phyloP scores from a whole-genome alignment of 2,329 filamentous ascomycete species.

The Arachnomyces sp. region DNA sequence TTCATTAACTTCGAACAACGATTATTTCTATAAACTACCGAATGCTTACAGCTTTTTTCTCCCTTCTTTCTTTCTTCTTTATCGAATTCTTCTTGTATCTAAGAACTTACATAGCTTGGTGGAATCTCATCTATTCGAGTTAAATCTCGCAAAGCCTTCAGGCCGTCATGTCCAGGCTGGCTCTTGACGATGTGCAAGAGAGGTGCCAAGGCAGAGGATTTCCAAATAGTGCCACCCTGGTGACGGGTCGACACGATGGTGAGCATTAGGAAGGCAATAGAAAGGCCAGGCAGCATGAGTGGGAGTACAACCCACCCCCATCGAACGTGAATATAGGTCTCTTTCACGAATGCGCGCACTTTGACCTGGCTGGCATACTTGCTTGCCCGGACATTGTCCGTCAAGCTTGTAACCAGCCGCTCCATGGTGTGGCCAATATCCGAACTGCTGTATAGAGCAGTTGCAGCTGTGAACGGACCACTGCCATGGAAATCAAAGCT shows the following conservation, averaged over 20 bases:
- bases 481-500: no score
- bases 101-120: background rate
- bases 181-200: no score
- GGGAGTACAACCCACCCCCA: conserved; percentile 27
- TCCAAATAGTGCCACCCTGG: no score
- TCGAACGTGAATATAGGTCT: conserved; percentile 22
- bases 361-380: conserved; percentile 5
- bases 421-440: conserved; percentile 5
- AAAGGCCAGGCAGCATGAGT: conserved; percentile 12
- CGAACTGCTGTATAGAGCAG: no score
- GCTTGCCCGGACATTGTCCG: conserved; percentile 12
- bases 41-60: background rate
- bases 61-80: background rate
- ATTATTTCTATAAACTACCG: no score
- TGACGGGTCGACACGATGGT: conserved; percentile 2
- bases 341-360: conserved; percentile 15
- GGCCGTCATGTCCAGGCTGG: background rate
- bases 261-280: conserved; percentile 16
- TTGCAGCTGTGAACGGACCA: no score
- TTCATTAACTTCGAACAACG: conserved; percentile 33
- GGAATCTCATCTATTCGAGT: background rate
- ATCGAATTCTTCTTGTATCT: background rate
- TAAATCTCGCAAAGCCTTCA: background rate
- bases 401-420: conserved; percentile 12
- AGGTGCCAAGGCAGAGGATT: no score